Evolutionary conservation across 257 asterid genomes (phyloP).

Genomic region (Leptodermis oblonga): DNA sequence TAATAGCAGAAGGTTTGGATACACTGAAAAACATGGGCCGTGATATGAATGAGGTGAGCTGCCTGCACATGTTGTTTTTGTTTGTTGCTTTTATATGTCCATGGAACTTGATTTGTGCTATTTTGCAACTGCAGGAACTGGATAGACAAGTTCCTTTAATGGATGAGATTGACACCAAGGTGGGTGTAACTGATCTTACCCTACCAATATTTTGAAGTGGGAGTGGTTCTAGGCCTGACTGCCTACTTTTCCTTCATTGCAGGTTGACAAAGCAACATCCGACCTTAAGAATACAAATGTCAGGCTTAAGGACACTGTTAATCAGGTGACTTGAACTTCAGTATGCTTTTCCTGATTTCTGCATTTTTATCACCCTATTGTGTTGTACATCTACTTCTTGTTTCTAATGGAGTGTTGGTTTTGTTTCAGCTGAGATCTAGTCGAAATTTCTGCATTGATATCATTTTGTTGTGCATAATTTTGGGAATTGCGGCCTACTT

Average conservation of each 20-base stretch:
- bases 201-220: background rate
- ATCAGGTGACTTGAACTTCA: conserved; percentile 57
- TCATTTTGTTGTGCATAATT: conserved; percentile 75
- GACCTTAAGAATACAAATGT: conserved; percentile 95
- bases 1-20: conserved; percentile 89
- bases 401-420: conserved; percentile 13
- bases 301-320: conserved; percentile 91
- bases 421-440: conserved; percentile 86
- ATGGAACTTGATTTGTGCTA: conserved; percentile 8
- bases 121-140: conserved; percentile 58
- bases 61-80: conserved; percentile 14
- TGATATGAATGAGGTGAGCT: conserved; percentile 94
- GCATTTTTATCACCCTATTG: background rate
- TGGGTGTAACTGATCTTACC: conserved; percentile 22
- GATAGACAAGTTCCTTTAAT: conserved; percentile 98
- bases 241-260: conserved; percentile 24
- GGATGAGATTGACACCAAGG: conserved; percentile 99
- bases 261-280: conserved; percentile 95
- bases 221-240: conserved; percentile 7
- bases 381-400: background rate
- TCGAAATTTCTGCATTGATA: conserved; percentile 92
- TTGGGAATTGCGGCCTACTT: conserved; percentile 96
- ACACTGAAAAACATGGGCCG: conserved; percentile 90
- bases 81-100: conserved; percentile 17
- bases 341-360: background rate